Evolutionary conservation across 169 alveolate genomes (phyloP), one percentile per base, ranked within the genome.

Genomic region (Plasmodium reichenowi): DNA sequence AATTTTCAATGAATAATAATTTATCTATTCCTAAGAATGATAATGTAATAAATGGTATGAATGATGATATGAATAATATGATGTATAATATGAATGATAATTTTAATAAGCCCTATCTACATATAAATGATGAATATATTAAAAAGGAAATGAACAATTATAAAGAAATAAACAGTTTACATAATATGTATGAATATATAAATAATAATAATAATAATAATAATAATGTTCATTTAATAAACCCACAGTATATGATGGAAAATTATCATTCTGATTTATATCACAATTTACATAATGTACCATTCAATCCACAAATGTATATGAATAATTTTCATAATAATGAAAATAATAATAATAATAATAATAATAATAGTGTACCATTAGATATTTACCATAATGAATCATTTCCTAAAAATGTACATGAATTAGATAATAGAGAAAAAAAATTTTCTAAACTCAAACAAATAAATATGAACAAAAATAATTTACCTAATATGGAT

Each of bases 151-250:
- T 58, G 13, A 64, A 38, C 66, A 68, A 56, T 15, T 76, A 76
- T 26, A 76, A 63, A n/a, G 89, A 76, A 50, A 20, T 58, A 26
- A 70, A 62, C 47, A 76, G 47, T 45, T 26, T 24, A 20, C 63
- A 68, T 43, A 56, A 76, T 76, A 20, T 48, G 47, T 64, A 63
- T 76, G 89, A 45, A 10, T 58, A 76, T 29, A n/a, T 66, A 43
- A 17, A 68, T 56, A 5, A 10, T 38, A 58, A 45, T 50, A 8
- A 10, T 24, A 17, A 68, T 56, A 5, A 10, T 38, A 58, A 45
- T 50, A 8, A 10, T 24, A 52, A 32, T 56, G 13, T 12, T 54
- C 48, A 43, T 12, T 43, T 38, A 3, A n/a, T 52, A 64, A 76
- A 76, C 32, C 66, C 62, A 20, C 70, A 76, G 12, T 50, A 63